Percentiles rank a stretch among this genome's conserved stretches.
Evolutionary conservation across 2,329 filamentous ascomycete genomes (phyloP).

Genomic region (Emergomyces africanus): DNA sequence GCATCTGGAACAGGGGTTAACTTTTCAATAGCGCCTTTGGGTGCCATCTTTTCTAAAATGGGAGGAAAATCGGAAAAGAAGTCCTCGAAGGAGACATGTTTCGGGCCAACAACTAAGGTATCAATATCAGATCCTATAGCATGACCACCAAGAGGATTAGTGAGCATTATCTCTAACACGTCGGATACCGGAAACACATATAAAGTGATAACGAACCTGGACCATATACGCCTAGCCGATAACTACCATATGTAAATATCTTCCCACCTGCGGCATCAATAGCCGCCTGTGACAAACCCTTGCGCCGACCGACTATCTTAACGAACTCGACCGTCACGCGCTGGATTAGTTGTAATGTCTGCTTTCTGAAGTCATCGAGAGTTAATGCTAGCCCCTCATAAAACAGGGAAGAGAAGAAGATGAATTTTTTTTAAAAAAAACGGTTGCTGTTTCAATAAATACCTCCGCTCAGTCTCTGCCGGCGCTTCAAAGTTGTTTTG

Average conservation of each 20-base stretch:
- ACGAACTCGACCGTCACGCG: conserved; percentile 78
- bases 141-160: not conserved
- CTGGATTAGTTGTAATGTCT: conserved; percentile 65
- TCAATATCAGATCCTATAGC: conserved; percentile 85
- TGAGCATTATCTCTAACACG: not conserved
- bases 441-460: conserved; percentile 10
- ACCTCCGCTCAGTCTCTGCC: conserved; percentile 75
- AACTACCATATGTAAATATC: conserved; percentile 94
- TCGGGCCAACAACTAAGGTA: conserved; percentile 82
- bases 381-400: not conserved
- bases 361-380: conserved; percentile 39
- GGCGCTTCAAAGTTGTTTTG: conserved; percentile 87
- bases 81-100: conserved; percentile 76
- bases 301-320: conserved; percentile 60
- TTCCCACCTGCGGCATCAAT: conserved; percentile 79
- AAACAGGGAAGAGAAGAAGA: not conserved
- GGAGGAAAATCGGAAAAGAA: conserved; percentile 87
- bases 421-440: no score
- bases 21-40: conserved; percentile 68
- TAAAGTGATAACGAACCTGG: conserved; percentile 40
- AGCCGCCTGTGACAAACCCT: conserved; percentile 60
- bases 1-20: conserved; percentile 77
- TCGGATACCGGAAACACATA: no score
- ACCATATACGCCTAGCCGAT: conserved; percentile 82
- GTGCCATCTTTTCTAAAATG: conserved; percentile 62